phyloP scores from a whole-genome alignment of 2,329 filamentous ascomycete genomes.

The Penicillium digitatum region DNA sequence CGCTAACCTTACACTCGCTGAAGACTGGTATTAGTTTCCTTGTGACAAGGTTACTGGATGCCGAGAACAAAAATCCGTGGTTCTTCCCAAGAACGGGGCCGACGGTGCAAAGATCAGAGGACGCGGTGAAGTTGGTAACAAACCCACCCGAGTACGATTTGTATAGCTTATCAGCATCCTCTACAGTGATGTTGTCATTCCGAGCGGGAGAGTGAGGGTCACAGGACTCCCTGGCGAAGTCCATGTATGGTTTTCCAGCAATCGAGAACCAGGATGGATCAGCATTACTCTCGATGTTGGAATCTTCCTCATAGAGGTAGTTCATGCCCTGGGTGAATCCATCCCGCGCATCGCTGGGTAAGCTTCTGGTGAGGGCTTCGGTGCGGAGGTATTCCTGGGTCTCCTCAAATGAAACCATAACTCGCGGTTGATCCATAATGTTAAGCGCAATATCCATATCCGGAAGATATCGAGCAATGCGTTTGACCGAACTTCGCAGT shows the following conservation, averaged over 20 bases:
- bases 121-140: constrained; percentile 59
- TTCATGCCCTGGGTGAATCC: constrained; percentile 44
- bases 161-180: constrained; percentile 49
- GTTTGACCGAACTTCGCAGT: constrained; percentile 45
- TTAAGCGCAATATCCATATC: constrained; percentile 67
- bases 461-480: constrained; percentile 54
- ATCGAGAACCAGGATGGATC: constrained; percentile 49
- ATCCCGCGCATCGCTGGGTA: constrained; percentile 45
- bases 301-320: constrained; percentile 18
- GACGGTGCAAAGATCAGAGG: constrained; percentile 62
- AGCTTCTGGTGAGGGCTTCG: constrained; percentile 46
- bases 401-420: constrained; percentile 58
- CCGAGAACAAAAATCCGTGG: constrained; percentile 59
- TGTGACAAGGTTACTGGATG: constrained; percentile 45
- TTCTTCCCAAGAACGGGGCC: constrained; percentile 60
- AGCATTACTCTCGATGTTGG: constrained; percentile 10
- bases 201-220: constrained; percentile 57
- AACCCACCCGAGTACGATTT: constrained; percentile 54
- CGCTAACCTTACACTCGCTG: constrained; percentile 63
- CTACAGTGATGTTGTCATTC: constrained; percentile 43
- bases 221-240: constrained; percentile 55
- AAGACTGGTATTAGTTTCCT: constrained; percentile 59
- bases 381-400: constrained; percentile 50
- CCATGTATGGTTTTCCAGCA: constrained; percentile 56
- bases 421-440: constrained; percentile 58